Conservation (phyloP, 495 filamentous ascomycete genomes). For the Astrothelium macrocarpum region DNA sequence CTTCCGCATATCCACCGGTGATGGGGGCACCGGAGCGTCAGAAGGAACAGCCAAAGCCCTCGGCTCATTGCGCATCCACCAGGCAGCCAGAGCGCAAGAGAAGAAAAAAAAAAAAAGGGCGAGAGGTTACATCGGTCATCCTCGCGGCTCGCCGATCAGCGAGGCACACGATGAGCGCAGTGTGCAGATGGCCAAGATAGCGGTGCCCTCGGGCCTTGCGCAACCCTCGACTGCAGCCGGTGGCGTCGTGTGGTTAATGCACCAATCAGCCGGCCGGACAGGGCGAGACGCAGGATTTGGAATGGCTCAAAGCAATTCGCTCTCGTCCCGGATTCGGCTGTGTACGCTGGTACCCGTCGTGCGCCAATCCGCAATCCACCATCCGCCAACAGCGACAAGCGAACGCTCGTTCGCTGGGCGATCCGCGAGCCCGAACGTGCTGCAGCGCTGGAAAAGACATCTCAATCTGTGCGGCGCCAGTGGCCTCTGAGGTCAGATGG, state of each 20-base stretch:
- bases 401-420: neutral
- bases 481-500: neutral
- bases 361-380: no score
- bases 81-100: neutral
- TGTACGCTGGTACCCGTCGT: neutral
- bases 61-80: neutral
- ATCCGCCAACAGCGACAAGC: neutral
- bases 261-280: neutral
- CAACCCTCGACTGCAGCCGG: neutral
- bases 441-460: neutral
- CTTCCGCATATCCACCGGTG: neutral
- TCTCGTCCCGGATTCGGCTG: neutral
- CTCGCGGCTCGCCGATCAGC: constrained; percentile 4
- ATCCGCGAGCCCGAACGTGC: neutral
- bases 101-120: neutral
- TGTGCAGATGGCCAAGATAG: constrained; percentile 4
- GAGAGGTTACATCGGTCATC: constrained; percentile 6
- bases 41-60: neutral
- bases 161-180: constrained; percentile 3
- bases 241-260: constrained; percentile 3
- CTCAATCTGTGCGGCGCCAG: neutral
- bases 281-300: neutral
- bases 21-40: neutral
- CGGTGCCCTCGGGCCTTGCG: neutral
- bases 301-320: neutral